These are phyloP conservation scores for Chalciporus pseudorubinellus DNA, from an alignment of 768 basidiomycete genomes.

Conservation along the genomic window DNA sequence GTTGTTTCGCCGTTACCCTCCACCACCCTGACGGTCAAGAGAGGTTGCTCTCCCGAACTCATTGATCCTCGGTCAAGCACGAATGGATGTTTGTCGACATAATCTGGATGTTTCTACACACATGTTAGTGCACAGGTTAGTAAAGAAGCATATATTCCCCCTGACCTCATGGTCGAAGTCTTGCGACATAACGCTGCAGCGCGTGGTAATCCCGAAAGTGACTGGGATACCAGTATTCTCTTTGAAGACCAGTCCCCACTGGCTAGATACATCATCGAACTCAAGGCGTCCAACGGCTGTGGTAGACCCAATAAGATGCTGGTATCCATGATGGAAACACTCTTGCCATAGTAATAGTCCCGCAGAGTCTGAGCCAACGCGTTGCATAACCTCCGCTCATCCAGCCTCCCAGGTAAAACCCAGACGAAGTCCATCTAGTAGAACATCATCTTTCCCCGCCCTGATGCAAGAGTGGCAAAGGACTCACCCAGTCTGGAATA, in stretches of 20 bases:
- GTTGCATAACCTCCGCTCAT: neutral
- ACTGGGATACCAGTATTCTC: neutral
- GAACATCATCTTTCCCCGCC: neutral
- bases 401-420: constrained; percentile 1
- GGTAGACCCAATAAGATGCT: neutral
- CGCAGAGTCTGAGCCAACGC: neutral
- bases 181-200: constrained; percentile 1
- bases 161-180: constrained; percentile 3
- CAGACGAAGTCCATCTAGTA: constrained; percentile 7
- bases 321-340: neutral
- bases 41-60: neutral
- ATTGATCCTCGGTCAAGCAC: neutral
- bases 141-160: neutral
- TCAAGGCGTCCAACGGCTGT: neutral
- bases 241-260: neutral
- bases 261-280: neutral
- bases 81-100: neutral
- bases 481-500: constrained; percentile 4
- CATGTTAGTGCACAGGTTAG: neutral
- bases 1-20: constrained; percentile 4
- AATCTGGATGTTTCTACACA: neutral
- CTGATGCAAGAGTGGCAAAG: neutral
- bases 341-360: neutral
- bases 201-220: neutral
- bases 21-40: constrained; percentile 4